Conservation (phyloP, 371 early-diverging fungal genomes). For the Rhizopus arrhizus region DNA sequence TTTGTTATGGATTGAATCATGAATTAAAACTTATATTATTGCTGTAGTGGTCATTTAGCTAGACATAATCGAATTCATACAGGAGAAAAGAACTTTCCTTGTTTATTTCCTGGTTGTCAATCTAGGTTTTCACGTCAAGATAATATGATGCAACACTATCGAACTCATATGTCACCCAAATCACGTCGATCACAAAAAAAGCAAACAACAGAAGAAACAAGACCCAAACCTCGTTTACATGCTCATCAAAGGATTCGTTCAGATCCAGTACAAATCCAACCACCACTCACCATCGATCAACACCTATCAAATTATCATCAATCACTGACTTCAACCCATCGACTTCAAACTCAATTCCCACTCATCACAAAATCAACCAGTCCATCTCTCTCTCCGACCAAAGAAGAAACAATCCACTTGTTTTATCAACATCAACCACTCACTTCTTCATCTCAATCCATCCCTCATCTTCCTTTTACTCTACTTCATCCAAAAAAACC, state of each 20-base stretch:
- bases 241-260: constrained; percentile 51
- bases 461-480: constrained; percentile 27
- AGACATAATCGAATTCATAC: constrained; percentile 91
- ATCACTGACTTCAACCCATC: constrained; percentile 21
- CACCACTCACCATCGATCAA: constrained; percentile 51
- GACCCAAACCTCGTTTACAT: constrained; percentile 43
- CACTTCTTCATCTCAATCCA: constrained; percentile 20
- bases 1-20: constrained; percentile 9
- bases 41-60: constrained; percentile 77
- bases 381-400: constrained; percentile 14
- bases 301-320: constrained; percentile 47
- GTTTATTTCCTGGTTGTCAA: constrained; percentile 77
- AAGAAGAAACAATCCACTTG: background rate
- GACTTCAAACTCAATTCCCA: constrained; percentile 25
- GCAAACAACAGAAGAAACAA: constrained; percentile 27
- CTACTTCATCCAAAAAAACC: constrained; percentile 35
- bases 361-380: constrained; percentile 19
- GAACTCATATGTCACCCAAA: constrained; percentile 79
- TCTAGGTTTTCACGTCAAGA: constrained; percentile 87
- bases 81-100: constrained; percentile 89
- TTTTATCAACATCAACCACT: constrained; percentile 43
- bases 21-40: background rate
- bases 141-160: constrained; percentile 91
- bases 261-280: constrained; percentile 42
- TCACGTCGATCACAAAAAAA: constrained; percentile 61